Conservation (phyloP, 2,329 filamentous ascomycete genomes). For the Incumbomyces lentus region DNA sequence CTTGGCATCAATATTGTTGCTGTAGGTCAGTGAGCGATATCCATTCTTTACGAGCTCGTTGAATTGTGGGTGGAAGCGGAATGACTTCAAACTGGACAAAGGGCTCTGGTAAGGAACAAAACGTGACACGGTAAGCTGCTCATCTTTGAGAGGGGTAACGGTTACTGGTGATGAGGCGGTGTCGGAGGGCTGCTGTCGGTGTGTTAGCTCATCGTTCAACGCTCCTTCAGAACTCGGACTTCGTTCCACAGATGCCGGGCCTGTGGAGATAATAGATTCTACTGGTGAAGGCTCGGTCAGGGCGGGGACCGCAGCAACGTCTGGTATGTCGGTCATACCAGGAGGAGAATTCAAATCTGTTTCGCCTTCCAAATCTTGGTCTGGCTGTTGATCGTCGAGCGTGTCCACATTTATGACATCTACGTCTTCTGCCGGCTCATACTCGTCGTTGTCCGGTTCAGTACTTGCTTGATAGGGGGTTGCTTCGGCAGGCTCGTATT, state of each 20-base stretch:
- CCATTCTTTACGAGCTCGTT: constrained; percentile 59
- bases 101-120: constrained; percentile 70
- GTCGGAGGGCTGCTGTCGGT: background rate
- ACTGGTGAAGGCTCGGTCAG: background rate
- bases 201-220: background rate
- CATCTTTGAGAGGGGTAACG: background rate
- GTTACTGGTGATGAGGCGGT: background rate
- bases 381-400: background rate
- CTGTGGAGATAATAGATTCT: background rate
- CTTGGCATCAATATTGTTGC: constrained; percentile 71
- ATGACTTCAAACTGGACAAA: constrained; percentile 71
- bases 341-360: background rate
- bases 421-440: constrained; percentile 11
- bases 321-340: background rate
- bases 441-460: constrained; percentile 13
- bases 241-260: background rate
- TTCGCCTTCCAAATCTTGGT: background rate
- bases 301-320: background rate
- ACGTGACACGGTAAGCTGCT: constrained; percentile 19
- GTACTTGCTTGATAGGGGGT: background rate
- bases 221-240: background rate
- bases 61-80: constrained; percentile 78
- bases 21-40: constrained; percentile 84
- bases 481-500: constrained; percentile 27
- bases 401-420: constrained; percentile 6